Percentiles rank a stretch among this genome's conserved stretches.
phyloP scores from a whole-genome alignment of 2,329 filamentous ascomycete genomes.

The Pseudonectria foliicola region DNA sequence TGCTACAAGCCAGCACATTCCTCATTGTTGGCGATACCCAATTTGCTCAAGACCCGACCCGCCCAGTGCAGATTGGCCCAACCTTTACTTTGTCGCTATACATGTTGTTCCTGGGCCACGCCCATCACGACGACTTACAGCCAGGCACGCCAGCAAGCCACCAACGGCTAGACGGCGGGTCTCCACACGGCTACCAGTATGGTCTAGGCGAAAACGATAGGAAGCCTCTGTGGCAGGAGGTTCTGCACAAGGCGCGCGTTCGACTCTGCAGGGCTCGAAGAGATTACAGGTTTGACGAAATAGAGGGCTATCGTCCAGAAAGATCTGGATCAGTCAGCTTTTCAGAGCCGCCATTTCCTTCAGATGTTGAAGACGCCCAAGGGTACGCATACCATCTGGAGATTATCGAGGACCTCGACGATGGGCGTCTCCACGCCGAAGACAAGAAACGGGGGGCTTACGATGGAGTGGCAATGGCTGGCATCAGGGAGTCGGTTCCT shows the following conservation, averaged over 20 bases:
- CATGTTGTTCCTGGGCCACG: conserved; percentile 86
- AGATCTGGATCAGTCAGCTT: background rate
- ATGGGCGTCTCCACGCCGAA: conserved; percentile 45
- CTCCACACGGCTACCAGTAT: conserved; percentile 9
- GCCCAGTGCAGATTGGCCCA: conserved; percentile 75
- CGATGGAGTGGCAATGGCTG: conserved; percentile 35
- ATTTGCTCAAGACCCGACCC: conserved; percentile 58
- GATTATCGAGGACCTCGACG: conserved; percentile 71
- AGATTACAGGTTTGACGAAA: conserved; percentile 15
- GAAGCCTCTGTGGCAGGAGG: conserved; percentile 85
- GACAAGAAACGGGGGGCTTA: conserved; percentile 28
- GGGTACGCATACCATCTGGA: conserved; percentile 72
- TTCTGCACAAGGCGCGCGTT: conserved; percentile 85
- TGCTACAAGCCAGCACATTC: conserved; percentile 89
- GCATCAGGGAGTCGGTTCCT: conserved; percentile 47
- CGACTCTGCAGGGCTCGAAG: conserved; percentile 65
- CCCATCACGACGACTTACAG: conserved; percentile 24
- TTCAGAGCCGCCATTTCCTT: background rate
- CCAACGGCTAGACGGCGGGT: background rate
- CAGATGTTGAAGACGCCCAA: conserved; percentile 2
- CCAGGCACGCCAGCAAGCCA: background rate
- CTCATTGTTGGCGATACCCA: conserved; percentile 80
- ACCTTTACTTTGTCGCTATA: conserved; percentile 83
- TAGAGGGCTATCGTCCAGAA: conserved; percentile 9
- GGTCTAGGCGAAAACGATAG: conserved; percentile 36